Conservation (phyloP, 2,329 filamentous ascomycete genomes). For the Claviceps sp. region DNA sequence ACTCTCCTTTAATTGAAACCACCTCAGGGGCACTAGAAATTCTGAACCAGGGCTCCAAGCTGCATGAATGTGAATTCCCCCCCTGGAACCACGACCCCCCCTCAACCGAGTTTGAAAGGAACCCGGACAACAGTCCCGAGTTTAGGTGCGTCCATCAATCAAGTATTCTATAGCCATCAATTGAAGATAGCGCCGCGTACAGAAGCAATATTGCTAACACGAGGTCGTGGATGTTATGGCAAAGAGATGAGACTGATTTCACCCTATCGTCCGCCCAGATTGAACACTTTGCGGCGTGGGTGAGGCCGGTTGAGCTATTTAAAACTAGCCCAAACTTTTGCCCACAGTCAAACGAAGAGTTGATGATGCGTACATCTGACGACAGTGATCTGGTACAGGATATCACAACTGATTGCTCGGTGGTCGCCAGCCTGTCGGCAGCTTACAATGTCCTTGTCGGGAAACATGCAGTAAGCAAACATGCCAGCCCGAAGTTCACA, state of each 20-base stretch:
- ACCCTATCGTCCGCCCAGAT: constrained; percentile 62
- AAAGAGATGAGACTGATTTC: constrained; percentile 55
- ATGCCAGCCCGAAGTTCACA: background rate
- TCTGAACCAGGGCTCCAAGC: constrained; percentile 59
- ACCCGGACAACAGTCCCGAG: background rate
- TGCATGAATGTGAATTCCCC: constrained; percentile 74
- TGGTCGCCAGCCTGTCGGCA: constrained; percentile 88
- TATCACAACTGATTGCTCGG: constrained; percentile 89
- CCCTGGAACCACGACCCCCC: constrained; percentile 62
- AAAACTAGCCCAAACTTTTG: constrained; percentile 11
- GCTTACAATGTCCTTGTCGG: constrained; percentile 57
- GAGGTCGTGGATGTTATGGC: background rate
- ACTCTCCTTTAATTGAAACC: background rate
- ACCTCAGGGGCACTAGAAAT: constrained; percentile 26
- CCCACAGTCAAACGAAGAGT: constrained; percentile 18
- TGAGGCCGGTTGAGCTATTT: constrained; percentile 56
- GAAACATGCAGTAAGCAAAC: constrained; percentile 45
- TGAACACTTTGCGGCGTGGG: constrained; percentile 73
- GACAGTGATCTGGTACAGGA: constrained; percentile 84
- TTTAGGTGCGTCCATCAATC: background rate
- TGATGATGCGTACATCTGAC: constrained; percentile 42
- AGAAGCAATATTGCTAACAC: background rate
- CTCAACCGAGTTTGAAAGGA: constrained; percentile 43
- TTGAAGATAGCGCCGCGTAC: background rate
- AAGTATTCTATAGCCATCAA: background rate